Percentiles rank a stretch among this genome's conserved stretches.
phyloP scores from a whole-genome alignment of 73 alveolate genomes.

The Symbiodinium natans region DNA sequence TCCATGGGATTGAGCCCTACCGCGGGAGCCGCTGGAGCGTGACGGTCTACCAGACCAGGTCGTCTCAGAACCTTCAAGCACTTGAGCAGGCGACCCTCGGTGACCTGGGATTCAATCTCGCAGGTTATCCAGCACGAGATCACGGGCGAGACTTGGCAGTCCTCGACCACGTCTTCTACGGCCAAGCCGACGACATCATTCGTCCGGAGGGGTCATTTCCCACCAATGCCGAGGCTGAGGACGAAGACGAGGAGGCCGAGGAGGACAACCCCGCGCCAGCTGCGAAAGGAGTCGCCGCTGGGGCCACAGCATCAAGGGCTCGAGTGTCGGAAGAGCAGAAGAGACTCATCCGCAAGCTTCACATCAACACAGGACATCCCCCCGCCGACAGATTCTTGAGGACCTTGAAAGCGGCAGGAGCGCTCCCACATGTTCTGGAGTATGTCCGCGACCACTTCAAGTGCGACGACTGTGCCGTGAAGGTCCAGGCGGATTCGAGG shows the following conservation, averaged over 20 bases:
- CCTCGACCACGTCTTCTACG: background rate
- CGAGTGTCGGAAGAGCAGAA: background rate
- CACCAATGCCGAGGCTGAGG: too few relatives aligned
- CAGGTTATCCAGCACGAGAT: background rate
- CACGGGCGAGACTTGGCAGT: background rate
- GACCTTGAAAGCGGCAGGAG: slow-evolving; percentile 3
- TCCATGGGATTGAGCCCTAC: background rate
- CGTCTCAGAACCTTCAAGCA: background rate
- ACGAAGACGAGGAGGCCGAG: background rate
- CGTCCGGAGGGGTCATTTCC: too few relatives aligned
- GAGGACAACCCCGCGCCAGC: background rate
- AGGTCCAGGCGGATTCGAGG: background rate
- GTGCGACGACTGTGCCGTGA: background rate
- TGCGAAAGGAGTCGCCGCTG: background rate
- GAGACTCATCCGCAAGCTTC: background rate
- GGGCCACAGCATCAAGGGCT: background rate
- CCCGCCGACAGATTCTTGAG: background rate
- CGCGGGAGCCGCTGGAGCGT: background rate
- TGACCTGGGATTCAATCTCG: background rate
- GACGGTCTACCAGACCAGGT: background rate
- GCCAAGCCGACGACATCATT: background rate
- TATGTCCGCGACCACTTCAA: background rate
- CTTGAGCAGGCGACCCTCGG: background rate
- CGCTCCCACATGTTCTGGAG: background rate
- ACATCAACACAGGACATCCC: slow-evolving; percentile 22